phyloP scores from a whole-genome alignment of 1,139 yeast genomes.

The Geotrichum candidum region DNA sequence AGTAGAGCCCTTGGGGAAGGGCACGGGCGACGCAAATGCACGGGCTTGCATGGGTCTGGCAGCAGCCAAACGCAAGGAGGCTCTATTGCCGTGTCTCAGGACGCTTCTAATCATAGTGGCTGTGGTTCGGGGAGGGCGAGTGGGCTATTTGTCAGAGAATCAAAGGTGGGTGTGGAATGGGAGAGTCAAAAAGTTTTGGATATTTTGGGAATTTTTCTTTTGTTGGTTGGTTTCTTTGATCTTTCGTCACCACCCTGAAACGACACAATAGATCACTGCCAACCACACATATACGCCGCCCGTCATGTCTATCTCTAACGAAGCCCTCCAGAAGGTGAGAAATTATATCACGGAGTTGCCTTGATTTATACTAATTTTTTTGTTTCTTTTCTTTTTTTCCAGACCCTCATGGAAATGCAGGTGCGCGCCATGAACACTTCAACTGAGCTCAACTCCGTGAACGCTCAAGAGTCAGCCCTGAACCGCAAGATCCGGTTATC shows the following conservation, averaged over 20 bases:
- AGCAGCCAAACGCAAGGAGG: not conserved
- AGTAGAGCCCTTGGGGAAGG: not conserved
- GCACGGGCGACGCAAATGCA: slow-evolving; percentile 1
- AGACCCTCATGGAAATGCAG: slow-evolving; percentile 53
- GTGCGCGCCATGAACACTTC: slow-evolving; percentile 43
- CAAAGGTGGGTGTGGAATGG: not conserved
- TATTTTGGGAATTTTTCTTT: not conserved
- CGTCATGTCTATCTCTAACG: slow-evolving; percentile 43
- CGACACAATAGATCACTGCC: not conserved
- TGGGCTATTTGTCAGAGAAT: not conserved
- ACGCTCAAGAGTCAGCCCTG: slow-evolving; percentile 51
- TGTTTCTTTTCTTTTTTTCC: not conserved
- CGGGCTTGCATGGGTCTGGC: not conserved
- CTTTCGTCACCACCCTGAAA: not conserved
- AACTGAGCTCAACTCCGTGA: slow-evolving; percentile 57
- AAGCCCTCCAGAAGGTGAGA: slow-evolving; percentile 44
- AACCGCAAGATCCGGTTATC: slow-evolving; percentile 55
- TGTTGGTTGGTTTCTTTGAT: not conserved
- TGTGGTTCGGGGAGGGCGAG: not conserved
- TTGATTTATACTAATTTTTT: slow-evolving; percentile 19
- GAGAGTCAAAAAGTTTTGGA: not conserved
- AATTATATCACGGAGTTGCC: slow-evolving; percentile 17
- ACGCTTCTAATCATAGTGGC: slow-evolving; percentile 1
- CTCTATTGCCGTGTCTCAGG: not conserved
- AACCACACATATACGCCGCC: not conserved